Base-by-base conservation (phyloP, 2,329 filamentous ascomycete genomes). In the Fusarium miscanthi region DNA sequence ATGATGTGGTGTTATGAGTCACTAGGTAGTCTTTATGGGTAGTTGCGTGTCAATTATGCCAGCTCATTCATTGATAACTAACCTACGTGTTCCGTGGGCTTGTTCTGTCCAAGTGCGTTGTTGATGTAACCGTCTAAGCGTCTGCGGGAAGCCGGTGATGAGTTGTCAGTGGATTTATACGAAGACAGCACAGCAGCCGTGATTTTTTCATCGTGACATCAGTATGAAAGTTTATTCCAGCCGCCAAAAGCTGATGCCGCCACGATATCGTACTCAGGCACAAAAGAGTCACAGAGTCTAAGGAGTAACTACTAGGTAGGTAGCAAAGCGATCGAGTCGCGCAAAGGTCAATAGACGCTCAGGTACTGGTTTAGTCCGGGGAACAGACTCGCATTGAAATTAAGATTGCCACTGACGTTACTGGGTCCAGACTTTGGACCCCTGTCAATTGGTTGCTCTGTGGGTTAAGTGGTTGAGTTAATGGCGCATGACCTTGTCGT, bases 381-480 rank as follows among this genome's bases (percentile, higher is more conserved):
- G 60, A 66, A 70, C 40, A 41, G 40, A 57, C 52, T 43, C 45
- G 30, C 46, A 38, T 37, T 46, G 58, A 73, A 71, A 73, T 73
- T 73, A 66, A 66, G 66, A 73, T 71, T 71, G 70, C 70, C 70
- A 73, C 70, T 70, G 70, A 71, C 58, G 57, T 51, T 66, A 31
- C 43, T 63, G 35, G 54, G 69, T 40, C 27, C 43, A 66, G 59
- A 53, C 40, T 41, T 58, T 58, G 13, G 45, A 52, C 27, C 69
- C 70, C 62, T 61, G 70, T 57, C 27, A 21, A 35, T 37, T 27
- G 33, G 41, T 23, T 51, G 30, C 21, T 37, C 33, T 30, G 52
- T 40, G 37, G 61, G 33, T 46, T 30, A 46, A 59, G 54, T 58
- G 54, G 54, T 49, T 35, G 9, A 51, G 67, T 57, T 46, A 59